These are phyloP conservation scores for Fistulifera solaris DNA, from an alignment of 108 stramenopile genomes.

Conservation along the genomic window DNA sequence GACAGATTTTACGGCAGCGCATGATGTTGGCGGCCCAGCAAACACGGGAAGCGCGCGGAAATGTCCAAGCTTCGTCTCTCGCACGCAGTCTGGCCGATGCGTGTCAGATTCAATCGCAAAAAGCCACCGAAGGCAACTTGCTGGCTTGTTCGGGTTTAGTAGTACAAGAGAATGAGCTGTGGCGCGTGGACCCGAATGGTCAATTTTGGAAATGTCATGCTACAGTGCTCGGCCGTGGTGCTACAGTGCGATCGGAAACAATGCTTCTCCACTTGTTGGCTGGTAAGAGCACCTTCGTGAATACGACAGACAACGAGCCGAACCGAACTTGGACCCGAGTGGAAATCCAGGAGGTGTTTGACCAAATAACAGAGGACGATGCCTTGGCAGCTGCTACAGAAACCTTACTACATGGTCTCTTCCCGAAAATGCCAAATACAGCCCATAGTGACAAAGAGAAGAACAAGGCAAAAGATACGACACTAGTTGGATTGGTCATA, in stretches of 20 bases:
- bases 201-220: conserved; percentile 74
- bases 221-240: conserved; percentile 40
- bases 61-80: conserved; percentile 21
- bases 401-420: too few relatives aligned
- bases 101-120: conserved; percentile 60
- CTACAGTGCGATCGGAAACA: neutral
- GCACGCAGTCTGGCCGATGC: conserved; percentile 54
- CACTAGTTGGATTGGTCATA: too few relatives aligned
- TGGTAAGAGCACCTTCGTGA: too few relatives aligned
- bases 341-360: too few relatives aligned
- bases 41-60: neutral
- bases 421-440: too few relatives aligned
- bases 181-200: conserved; percentile 74
- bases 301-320: too few relatives aligned
- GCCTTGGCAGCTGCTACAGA: too few relatives aligned
- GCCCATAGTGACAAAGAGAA: too few relatives aligned
- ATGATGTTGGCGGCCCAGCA: conserved; percentile 9
- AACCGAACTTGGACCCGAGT: too few relatives aligned
- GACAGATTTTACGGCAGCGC: conserved; percentile 28
- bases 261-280: too few relatives aligned
- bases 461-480: too few relatives aligned
- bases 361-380: too few relatives aligned
- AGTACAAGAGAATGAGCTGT: conserved; percentile 38
- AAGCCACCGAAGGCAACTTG: conserved; percentile 23
- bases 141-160: conserved; percentile 30